Conservation (phyloP, 495 filamentous ascomycete genomes). For the Peziza echinospora region DNA sequence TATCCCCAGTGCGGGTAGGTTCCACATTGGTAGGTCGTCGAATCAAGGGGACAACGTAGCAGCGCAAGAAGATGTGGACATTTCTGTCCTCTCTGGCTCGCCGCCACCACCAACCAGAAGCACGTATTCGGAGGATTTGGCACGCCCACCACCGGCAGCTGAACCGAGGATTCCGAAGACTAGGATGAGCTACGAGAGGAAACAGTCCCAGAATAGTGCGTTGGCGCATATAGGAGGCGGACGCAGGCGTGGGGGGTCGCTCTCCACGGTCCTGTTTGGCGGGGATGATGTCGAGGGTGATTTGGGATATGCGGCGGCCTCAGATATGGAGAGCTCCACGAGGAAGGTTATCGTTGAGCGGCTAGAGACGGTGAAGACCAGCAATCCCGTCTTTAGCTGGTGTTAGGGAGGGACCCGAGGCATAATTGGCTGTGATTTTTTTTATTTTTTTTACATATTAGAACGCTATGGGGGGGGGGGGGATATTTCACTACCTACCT, state of each 20-base stretch:
- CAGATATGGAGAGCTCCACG: conserved; percentile 74
- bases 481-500: too few species aligned
- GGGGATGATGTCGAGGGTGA: conserved; percentile 75
- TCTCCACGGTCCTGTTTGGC: conserved; percentile 20
- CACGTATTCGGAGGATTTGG: background rate
- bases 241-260: background rate
- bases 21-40: conserved; percentile 47
- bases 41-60: conserved; percentile 15
- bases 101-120: conserved; percentile 3
- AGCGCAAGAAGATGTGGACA: conserved; percentile 9
- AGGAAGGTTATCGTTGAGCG: conserved; percentile 92
- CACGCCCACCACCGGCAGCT: too few species aligned
- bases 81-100: conserved; percentile 8
- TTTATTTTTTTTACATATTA: too few species aligned
- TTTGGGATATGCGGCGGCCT: conserved; percentile 78
- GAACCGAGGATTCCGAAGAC: background rate
- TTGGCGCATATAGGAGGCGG: background rate
- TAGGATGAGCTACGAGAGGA: background rate
- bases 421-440: too few species aligned
- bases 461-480: too few species aligned
- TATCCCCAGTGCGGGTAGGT: conserved; percentile 61
- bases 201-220: background rate
- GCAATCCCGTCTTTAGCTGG: conserved; percentile 94
- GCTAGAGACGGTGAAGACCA: conserved; percentile 81
- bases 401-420: conserved; percentile 51